Percentiles rank a stretch among this genome's conserved stretches.
These are phyloP conservation scores for Cantharellus anzutake DNA, from an alignment of 768 basidiomycete species.

Conservation along the genomic window DNA sequence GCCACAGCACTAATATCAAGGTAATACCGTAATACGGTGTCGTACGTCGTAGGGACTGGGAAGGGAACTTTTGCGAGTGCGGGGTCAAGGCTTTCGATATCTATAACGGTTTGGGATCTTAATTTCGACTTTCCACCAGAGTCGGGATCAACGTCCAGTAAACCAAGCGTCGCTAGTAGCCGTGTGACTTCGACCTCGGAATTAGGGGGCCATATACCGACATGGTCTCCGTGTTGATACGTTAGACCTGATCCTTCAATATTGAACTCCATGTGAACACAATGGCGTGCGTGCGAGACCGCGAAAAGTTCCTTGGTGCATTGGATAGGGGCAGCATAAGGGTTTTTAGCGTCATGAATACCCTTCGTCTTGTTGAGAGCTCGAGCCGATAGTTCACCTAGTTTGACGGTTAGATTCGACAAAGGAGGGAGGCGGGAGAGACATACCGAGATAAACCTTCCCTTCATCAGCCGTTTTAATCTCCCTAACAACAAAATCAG, in stretches of 20 bases:
- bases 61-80: conserved; percentile 97
- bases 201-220: conserved; percentile 94
- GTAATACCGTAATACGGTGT: conserved; percentile 86
- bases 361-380: conserved; percentile 87
- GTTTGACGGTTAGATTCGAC: not conserved
- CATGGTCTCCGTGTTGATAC: conserved; percentile 98
- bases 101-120: conserved; percentile 67
- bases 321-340: conserved; percentile 69
- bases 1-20: conserved; percentile 91
- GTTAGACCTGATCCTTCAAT: conserved; percentile 90
- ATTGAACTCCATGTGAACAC: conserved; percentile 85
- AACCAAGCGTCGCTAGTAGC: conserved; percentile 65
- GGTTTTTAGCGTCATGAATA: conserved; percentile 96
- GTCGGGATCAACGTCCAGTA: conserved; percentile 14
- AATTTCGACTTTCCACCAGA: no score
- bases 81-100: conserved; percentile 93
- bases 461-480: conserved; percentile 52
- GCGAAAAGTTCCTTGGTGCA: conserved; percentile 72
- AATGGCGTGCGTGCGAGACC: conserved; percentile 57
- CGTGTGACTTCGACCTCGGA: conserved; percentile 82
- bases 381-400: conserved; percentile 88
- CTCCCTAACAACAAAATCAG: conserved; percentile 87
- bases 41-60: conserved; percentile 91
- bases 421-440: not conserved
- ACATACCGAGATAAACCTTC: conserved; percentile 82